These are phyloP conservation scores for Calamus simplicifolius DNA, from an alignment of 176 grass and related monocot genomes.

Conservation along the genomic window DNA sequence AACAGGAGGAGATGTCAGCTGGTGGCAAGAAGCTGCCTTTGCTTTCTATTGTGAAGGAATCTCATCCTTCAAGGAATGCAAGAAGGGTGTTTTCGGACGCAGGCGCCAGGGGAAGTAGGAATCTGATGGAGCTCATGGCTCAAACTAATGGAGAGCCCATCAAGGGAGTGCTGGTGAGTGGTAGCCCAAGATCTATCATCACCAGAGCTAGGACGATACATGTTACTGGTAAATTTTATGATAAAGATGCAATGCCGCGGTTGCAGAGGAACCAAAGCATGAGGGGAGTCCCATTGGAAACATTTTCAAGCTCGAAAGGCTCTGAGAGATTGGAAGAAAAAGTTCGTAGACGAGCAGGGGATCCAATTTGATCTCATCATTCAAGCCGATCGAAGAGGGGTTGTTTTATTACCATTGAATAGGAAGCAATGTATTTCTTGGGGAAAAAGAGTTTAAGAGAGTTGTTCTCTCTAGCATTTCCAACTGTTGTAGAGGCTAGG, in stretches of 20 bases:
- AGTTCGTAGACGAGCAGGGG: no score
- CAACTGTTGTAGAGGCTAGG: no score
- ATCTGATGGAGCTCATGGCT: slow-evolving; percentile 92
- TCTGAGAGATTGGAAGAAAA: no score
- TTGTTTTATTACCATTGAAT: no score
- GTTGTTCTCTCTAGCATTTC: no score
- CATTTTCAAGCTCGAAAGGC: slow-evolving; percentile 3
- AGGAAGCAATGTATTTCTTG: no score
- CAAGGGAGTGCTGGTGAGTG: slow-evolving; percentile 18
- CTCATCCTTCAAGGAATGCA: slow-evolving; percentile 35
- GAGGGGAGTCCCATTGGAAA: slow-evolving; percentile 27
- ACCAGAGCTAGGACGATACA: slow-evolving; percentile 33
- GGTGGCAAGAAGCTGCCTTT: slow-evolving; percentile 20
- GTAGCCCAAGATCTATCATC: not conserved
- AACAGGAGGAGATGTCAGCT: slow-evolving; percentile 32
- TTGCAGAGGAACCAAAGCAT: slow-evolving; percentile 49
- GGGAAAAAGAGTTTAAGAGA: no score
- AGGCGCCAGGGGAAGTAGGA: slow-evolving; percentile 42
- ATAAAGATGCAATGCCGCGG: slow-evolving; percentile 34
- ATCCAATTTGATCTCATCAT: no score
- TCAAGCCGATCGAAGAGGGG: no score
- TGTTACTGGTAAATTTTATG: slow-evolving; percentile 22
- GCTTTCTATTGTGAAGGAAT: slow-evolving; percentile 25
- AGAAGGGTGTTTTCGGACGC: slow-evolving; percentile 47
- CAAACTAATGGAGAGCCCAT: slow-evolving; percentile 39